Percentiles rank a stretch among this genome's conserved stretches.
These are phyloP conservation scores for Gnetum montanum DNA, from an alignment of 75 land plant genomes.

Conservation along the genomic window DNA sequence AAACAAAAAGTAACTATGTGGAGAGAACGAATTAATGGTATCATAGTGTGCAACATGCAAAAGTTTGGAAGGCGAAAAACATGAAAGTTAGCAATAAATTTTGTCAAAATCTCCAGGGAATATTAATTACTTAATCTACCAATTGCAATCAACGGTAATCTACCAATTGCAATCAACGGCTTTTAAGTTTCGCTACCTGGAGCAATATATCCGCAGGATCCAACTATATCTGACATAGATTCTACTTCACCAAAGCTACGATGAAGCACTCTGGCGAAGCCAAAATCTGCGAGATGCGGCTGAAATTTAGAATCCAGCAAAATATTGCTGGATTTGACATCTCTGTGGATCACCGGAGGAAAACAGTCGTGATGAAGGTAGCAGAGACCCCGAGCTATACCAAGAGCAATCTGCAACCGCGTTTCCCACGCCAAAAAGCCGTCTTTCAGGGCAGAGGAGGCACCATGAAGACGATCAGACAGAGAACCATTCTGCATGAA, in stretches of 20 bases:
- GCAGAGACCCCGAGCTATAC: conserved; percentile 13
- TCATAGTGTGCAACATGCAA: too few relatives aligned
- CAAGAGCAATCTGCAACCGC: conserved; percentile 14
- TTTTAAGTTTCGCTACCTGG: too few relatives aligned
- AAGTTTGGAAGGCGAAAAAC: too few relatives aligned
- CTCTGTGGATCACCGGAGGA: conserved; percentile 17
- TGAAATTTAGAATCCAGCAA: conserved; percentile 21
- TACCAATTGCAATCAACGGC: too few relatives aligned
- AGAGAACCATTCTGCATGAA: conserved; percentile 70
- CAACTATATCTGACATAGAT: conserved; percentile 17
- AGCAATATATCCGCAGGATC: conserved; percentile 29
- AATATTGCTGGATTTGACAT: conserved; percentile 23
- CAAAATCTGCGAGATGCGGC: conserved; percentile 21
- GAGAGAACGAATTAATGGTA: too few relatives aligned
- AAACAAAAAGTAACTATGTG: too few relatives aligned
- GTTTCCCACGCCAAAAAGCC: conserved; percentile 6
- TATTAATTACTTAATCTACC: too few relatives aligned
- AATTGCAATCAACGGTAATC: too few relatives aligned
- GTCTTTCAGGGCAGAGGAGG: background rate
- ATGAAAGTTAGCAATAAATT: too few relatives aligned
- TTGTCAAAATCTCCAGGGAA: too few relatives aligned
- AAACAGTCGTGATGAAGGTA: conserved; percentile 21
- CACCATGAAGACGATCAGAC: conserved; percentile 62
- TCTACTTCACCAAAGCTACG: conserved; percentile 1
- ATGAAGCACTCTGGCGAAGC: conserved; percentile 14